Base-by-base conservation (phyloP, 257 asterid species). In the Perilla frutescens region DNA sequence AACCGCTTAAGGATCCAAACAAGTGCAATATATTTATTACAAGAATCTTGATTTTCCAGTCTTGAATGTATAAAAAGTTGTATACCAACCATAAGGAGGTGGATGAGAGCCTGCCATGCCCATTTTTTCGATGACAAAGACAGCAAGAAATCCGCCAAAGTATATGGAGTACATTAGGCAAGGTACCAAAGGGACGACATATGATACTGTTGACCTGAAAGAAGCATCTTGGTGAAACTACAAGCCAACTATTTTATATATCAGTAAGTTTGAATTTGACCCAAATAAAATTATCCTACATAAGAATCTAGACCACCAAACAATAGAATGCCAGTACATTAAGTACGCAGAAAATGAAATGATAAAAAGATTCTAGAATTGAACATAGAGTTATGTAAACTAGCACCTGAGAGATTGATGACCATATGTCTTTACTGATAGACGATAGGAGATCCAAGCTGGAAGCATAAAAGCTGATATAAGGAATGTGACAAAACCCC, bases 91-190 rank as follows among this genome's bases (percentile, higher is more conserved):
- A 76, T 86, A 89, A 31, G 98, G 99, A 74, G 96, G 96, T 65
- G 99, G 96, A 80, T 60, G 85, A 45, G 99, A 86, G 84, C 98
- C 99, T 47, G 84, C 66, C 98, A 90, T 90, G 84, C 99, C 97
- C 96, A 90, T 84, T 89, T 95, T 95, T 90, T 95, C 99, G n/a
- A 90, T 89, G 87, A 95, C 48, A 83, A 95, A 95, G 53, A 72
- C 71, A 49, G 75, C 87, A 71, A 92, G 90, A 79, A 95, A 87
- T 80, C 99, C 99, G 3, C 99, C 99, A 75, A 90, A 92, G 85
- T 91, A 95, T 68, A 85, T 85, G 12, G 91, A 80, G 77, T 95
- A 89, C 82, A 79, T 77, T 66, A 92, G 34, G 86, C 96, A 85
- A 75, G 99, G 99, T 61, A 89, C 61, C 71, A 90, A 78, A 71